These are phyloP conservation scores for Arthrobotrys pseudoclavata DNA, from an alignment of 2,329 filamentous ascomycete species.

Conservation along the genomic window DNA sequence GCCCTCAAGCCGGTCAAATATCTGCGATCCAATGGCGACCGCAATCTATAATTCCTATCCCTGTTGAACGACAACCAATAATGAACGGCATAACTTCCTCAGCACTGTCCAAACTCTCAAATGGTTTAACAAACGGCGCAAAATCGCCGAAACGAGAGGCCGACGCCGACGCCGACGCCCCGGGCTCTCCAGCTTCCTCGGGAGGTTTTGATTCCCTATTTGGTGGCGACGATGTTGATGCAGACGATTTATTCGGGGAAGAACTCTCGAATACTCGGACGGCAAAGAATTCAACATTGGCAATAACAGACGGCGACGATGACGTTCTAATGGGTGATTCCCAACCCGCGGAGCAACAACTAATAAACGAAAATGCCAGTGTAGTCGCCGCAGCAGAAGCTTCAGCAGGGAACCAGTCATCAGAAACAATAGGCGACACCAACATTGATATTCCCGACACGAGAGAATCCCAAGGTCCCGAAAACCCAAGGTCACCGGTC, in stretches of 20 bases:
- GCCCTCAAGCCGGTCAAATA: slow-evolving; percentile 82
- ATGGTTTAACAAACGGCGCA: slow-evolving; percentile 62
- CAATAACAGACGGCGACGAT: slow-evolving; percentile 65
- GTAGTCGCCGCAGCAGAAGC: slow-evolving; percentile 23
- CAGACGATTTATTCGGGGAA: slow-evolving; percentile 78
- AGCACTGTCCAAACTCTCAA: slow-evolving; percentile 61
- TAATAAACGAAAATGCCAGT: slow-evolving; percentile 57
- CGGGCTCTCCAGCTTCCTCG: slow-evolving; percentile 62
- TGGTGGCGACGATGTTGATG: slow-evolving; percentile 78
- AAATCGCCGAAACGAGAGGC: slow-evolving; percentile 52
- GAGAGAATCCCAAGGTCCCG: slow-evolving; percentile 59
- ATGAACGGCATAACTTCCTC: slow-evolving; percentile 70
- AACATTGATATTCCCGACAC: slow-evolving; percentile 65
- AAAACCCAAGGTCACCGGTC: slow-evolving; percentile 62
- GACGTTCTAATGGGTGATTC: slow-evolving; percentile 63
- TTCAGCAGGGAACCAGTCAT: slow-evolving; percentile 62
- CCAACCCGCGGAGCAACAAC: slow-evolving; percentile 52
- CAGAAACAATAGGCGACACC: slow-evolving; percentile 66
- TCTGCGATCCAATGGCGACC: slow-evolving; percentile 89
- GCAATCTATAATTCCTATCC: slow-evolving; percentile 78
- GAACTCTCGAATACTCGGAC: slow-evolving; percentile 75
- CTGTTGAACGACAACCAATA: slow-evolving; percentile 72
- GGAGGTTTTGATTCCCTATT: slow-evolving; percentile 80
- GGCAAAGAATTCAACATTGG: slow-evolving; percentile 65
- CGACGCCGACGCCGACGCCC: slow-evolving; percentile 62